Evolutionary conservation across 257 asterid species (phyloP).

Genomic region (Gynochthodes officinalis): DNA sequence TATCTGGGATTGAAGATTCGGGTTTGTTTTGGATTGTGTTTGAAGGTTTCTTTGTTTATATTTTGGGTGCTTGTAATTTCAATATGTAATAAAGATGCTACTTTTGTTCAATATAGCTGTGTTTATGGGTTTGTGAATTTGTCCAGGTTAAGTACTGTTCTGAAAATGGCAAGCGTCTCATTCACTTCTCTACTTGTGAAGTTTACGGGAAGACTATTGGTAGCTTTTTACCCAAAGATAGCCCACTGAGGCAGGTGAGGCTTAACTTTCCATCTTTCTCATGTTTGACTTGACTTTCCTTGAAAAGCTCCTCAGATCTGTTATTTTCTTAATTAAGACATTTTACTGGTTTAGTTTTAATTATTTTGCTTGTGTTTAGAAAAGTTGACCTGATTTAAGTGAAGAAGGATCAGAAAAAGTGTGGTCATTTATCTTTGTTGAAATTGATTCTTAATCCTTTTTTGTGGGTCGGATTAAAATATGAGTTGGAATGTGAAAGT

Average conservation of each 20-base stretch:
- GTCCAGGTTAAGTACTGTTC: slow-evolving; percentile 83
- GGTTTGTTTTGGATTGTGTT: not conserved
- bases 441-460: not conserved
- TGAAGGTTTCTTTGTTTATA: not conserved
- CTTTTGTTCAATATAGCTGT: not conserved
- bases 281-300: slow-evolving; percentile 17
- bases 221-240: slow-evolving; percentile 72
- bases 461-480: not conserved
- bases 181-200: slow-evolving; percentile 93
- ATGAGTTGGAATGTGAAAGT: not conserved
- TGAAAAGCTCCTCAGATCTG: not conserved
- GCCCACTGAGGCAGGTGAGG: slow-evolving; percentile 74
- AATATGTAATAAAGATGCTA: not conserved
- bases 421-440: not conserved
- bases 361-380: not conserved
- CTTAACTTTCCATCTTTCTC: slow-evolving; percentile 26
- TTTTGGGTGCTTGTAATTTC: not conserved
- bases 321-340: not conserved
- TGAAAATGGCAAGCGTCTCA: slow-evolving; percentile 78
- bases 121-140: slow-evolving; percentile 15
- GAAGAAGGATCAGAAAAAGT: not conserved
- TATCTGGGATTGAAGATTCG: slow-evolving; percentile 3
- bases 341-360: not conserved
- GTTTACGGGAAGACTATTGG: slow-evolving; percentile 89
- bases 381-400: not conserved